These are phyloP conservation scores for Solanum hybrid DNA, from an alignment of 305 asterid species.

Conservation along the genomic window DNA sequence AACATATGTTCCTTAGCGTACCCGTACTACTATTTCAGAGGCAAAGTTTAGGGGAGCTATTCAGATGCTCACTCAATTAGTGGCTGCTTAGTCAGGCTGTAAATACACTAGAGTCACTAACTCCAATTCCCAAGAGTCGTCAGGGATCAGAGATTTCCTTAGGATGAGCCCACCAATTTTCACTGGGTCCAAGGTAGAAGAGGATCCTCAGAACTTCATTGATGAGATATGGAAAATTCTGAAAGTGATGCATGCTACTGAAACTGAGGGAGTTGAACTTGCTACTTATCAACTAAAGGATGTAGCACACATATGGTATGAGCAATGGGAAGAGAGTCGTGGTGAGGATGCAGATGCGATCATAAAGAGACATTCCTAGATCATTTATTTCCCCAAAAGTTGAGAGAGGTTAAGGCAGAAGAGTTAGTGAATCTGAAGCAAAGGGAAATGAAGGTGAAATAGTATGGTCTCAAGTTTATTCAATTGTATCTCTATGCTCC, in stretches of 20 bases:
- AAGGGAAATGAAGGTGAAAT: neutral
- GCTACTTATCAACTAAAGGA: neutral
- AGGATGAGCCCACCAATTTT: neutral
- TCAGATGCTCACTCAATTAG: neutral
- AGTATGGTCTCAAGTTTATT: neutral
- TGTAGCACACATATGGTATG: neutral
- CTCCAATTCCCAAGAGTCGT: neutral
- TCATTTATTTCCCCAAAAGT: neutral
- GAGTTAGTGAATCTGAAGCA: neutral
- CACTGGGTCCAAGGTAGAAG: neutral
- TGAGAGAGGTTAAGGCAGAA: neutral
- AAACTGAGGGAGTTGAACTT: neutral
- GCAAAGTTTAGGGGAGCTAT: neutral
- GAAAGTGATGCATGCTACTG: neutral
- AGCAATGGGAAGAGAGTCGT: neutral
- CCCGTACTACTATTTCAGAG: neutral
- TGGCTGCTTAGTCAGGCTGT: neutral
- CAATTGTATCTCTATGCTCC: neutral
- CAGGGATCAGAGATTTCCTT: neutral
- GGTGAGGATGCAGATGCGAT: neutral
- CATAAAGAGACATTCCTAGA: neutral
- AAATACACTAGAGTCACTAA: neutral
- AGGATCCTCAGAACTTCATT: neutral
- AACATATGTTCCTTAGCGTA: neutral
- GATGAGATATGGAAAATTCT: neutral